Evolutionary conservation across 768 basidiomycete genomes (phyloP), one percentile per base, ranked within the genome.

Genomic region (Inosperma sp.): DNA sequence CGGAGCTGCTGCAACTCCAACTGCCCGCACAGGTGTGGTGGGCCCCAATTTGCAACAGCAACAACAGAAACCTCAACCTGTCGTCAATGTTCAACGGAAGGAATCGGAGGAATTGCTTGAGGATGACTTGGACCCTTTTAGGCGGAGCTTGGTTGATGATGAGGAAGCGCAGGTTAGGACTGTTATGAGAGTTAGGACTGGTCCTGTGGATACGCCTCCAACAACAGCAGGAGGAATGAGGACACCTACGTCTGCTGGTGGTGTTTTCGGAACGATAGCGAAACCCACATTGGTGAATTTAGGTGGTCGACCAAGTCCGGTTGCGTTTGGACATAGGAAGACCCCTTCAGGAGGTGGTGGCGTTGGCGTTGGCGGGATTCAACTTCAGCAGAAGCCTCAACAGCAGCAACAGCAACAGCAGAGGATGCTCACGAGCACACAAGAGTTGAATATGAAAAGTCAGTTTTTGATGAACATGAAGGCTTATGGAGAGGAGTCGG

Each of bases 391-490:
- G 10, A 19, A 19, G 33, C 16, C 3, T 19, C n/a, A n/a, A n/a
- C n/a, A n/a, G n/a, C n/a, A 49, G 40, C 36, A 36, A 23, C 43
- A 53, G 34, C 49, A 44, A 17, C 40, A 39, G 4, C 41, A 67
- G 44, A 54, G 62, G 50, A 68, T 68, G 68, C 59, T 67, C 57
- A 68, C 65, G 34, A 73, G 70, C 55, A 64, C 68, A 23, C 62
- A 64, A 48, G 73, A 72, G 62, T 49, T 73, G 59, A 72, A 73
- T 50, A 71, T 70, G 71, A 74, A 73, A 62, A 72, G 65, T 39
- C 61, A 61, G 52, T 67, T 60, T 59, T 62, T 55, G 63, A 69
- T 60, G 57, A 60, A 62, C 35, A 58, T 62, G 56, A 56, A 46
- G 33, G 46, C 56, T 16, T 54, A 41, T 35, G 59, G 48, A 10